These are phyloP conservation scores for Dactylellina cionopaga DNA, from an alignment of 2,329 filamentous ascomycete species.

Conservation along the genomic window DNA sequence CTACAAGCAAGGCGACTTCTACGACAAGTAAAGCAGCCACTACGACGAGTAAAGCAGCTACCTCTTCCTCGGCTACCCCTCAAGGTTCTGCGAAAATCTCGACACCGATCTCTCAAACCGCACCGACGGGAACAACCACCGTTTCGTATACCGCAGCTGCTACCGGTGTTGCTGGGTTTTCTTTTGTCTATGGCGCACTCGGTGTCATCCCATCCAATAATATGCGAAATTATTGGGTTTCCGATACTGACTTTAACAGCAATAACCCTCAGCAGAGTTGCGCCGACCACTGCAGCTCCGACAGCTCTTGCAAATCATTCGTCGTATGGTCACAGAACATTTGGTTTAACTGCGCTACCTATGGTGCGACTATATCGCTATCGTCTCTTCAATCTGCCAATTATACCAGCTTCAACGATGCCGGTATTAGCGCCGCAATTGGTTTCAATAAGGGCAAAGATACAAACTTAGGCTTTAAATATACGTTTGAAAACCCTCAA, in stretches of 20 bases:
- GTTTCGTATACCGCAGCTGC: conserved; percentile 14
- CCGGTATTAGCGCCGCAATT: conserved; percentile 4
- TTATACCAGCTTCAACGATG: conserved; percentile 10
- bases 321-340: conserved; percentile 13
- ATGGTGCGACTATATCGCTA: neutral
- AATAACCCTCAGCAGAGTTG: conserved; percentile 6
- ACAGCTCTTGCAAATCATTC: conserved; percentile 17
- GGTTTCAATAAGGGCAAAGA: conserved; percentile 37
- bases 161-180: conserved; percentile 7
- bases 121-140: conserved; percentile 11
- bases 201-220: neutral
- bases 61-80: neutral
- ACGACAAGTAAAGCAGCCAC: neutral
- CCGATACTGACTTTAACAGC: conserved; percentile 1
- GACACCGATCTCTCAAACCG: neutral
- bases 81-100: neutral
- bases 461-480: conserved; percentile 5
- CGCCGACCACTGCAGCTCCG: conserved; percentile 15
- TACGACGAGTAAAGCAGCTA: conserved; percentile 1
- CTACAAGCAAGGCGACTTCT: neutral
- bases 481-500: conserved; percentile 24
- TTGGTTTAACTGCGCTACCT: conserved; percentile 18
- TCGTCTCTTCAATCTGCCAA: conserved; percentile 3
- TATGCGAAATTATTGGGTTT: conserved; percentile 26
- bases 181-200: conserved; percentile 13